A percentile compares a stretch with the other conserved stretches of the same genome.
Conservation (phyloP, 176 grass and related monocot species). For the Tillandsia leiboldiana region DNA sequence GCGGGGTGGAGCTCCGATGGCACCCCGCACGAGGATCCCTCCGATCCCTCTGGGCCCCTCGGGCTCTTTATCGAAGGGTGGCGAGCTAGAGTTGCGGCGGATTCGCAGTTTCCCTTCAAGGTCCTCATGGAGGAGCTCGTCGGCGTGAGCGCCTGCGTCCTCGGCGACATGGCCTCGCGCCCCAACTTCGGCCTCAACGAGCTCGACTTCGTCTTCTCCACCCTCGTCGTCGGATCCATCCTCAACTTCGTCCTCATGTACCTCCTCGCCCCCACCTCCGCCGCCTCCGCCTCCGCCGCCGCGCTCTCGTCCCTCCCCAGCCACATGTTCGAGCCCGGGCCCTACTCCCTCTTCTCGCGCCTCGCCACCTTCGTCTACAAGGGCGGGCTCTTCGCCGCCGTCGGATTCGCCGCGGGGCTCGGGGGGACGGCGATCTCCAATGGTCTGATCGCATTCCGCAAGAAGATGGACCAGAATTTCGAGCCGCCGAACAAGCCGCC, state of each 20-base stretch:
- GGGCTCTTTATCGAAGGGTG: conserved; percentile 61
- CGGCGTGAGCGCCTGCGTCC: conserved; percentile 60
- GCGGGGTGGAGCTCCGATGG: conserved; percentile 15
- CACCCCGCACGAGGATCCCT: conserved; percentile 2
- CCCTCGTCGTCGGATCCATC: conserved; percentile 86
- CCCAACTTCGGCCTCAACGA: conserved; percentile 88
- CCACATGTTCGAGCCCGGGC: conserved; percentile 71
- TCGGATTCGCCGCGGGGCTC: conserved; percentile 66
- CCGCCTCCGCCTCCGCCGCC: conserved; percentile 21
- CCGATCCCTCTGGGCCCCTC: conserved; percentile 23
- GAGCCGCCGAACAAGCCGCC: conserved; percentile 75
- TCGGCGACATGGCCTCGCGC: conserved; percentile 78
- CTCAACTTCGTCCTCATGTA: conserved; percentile 93
- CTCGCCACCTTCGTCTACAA: conserved; percentile 54
- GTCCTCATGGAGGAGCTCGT: conserved; percentile 90
- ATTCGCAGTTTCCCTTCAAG: conserved; percentile 83
- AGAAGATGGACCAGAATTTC: conserved; percentile 64
- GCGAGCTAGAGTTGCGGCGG: conserved; percentile 65
- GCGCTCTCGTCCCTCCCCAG: conserved; percentile 36
- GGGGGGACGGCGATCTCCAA: conserved; percentile 63
- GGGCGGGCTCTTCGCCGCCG: conserved; percentile 48
- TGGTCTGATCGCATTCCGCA: conserved; percentile 51
- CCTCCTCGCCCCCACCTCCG: conserved; percentile 64
- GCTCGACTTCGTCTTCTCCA: conserved; percentile 89
- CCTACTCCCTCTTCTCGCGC: conserved; percentile 52